A percentile compares a stretch with the other conserved stretches of the same genome.
Conservation (phyloP, 2,329 filamentous ascomycete genomes). For the Aspergillus chevalieri region DNA sequence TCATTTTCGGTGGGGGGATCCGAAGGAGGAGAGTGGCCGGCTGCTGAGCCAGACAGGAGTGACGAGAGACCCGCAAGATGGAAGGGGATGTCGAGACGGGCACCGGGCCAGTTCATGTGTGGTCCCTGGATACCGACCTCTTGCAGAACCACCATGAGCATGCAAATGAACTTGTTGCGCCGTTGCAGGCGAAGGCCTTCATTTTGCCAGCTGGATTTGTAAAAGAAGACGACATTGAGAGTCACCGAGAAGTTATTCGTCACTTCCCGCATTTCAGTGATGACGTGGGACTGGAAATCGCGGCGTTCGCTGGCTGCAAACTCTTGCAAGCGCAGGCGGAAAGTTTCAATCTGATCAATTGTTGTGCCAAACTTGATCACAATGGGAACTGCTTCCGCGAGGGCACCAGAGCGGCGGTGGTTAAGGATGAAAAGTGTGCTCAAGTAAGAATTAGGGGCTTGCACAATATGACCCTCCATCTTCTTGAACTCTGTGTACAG, state of each 20-base stretch:
- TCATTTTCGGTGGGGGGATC: constrained; percentile 41
- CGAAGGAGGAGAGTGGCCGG: constrained; percentile 43
- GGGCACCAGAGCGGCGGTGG: constrained; percentile 78
- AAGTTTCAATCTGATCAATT: constrained; percentile 70
- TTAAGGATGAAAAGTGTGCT: constrained; percentile 94
- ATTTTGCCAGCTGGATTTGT: constrained; percentile 96
- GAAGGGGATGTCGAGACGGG: constrained; percentile 60
- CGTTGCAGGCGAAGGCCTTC: constrained; percentile 82
- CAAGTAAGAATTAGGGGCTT: constrained; percentile 88
- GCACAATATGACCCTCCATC: constrained; percentile 93
- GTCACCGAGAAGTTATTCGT: constrained; percentile 78
- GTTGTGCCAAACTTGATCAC: constrained; percentile 85
- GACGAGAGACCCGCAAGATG: constrained; percentile 39
- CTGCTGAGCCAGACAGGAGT: constrained; percentile 17
- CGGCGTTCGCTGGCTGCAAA: constrained; percentile 82
- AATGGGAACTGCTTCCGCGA: constrained; percentile 80
- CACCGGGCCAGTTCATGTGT: constrained; percentile 64
- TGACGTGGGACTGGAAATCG: constrained; percentile 78
- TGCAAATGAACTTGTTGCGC: constrained; percentile 90
- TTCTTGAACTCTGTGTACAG: constrained; percentile 98
- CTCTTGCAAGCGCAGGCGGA: constrained; percentile 72
- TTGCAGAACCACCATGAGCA: constrained; percentile 79
- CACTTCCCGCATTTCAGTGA: constrained; percentile 75
- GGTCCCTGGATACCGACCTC: constrained; percentile 81
- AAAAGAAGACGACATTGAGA: constrained; percentile 92